phyloP scores from a whole-genome alignment of 2,329 filamentous ascomycete genomes.

The Aspergillus sp. region DNA sequence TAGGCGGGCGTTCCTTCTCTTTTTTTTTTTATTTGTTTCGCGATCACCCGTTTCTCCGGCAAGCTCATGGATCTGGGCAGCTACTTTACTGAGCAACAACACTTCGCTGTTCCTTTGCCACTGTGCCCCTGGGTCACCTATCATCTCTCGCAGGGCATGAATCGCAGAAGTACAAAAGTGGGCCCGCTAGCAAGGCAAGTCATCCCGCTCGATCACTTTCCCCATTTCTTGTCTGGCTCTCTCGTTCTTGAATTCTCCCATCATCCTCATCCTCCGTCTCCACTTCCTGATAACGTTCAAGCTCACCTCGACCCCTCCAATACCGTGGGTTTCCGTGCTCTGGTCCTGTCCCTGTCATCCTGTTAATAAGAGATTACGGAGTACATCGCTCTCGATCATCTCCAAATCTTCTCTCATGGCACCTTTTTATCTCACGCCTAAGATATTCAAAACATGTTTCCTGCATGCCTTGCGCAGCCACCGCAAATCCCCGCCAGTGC shows the following conservation, averaged over 20 bases:
- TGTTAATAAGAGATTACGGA: too few species aligned
- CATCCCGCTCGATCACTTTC: neutral
- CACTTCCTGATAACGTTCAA: neutral
- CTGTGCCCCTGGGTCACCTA: too few species aligned
- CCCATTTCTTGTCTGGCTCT: neutral
- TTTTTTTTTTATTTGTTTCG: too few species aligned
- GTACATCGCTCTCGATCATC: neutral
- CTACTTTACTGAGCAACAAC: too few species aligned
- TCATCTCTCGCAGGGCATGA: too few species aligned
- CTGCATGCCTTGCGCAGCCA: conserved; percentile 18
- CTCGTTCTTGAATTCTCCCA: neutral
- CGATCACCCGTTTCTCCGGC: too few species aligned
- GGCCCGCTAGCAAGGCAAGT: neutral
- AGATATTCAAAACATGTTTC: neutral
- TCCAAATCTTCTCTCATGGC: neutral
- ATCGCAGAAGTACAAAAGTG: too few species aligned
- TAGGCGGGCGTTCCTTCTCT: too few species aligned
- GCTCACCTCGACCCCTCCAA: neutral
- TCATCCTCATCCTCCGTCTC: neutral
- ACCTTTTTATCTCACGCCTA: neutral
- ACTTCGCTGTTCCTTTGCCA: too few species aligned
- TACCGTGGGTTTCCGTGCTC: neutral
- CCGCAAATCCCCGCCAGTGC: conserved; percentile 3
- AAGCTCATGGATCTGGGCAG: too few species aligned
- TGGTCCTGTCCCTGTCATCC: too few species aligned